Evolutionary conservation across 2,329 filamentous ascomycete species (phyloP).

Genomic region (Arachnopeziza araneosa): DNA sequence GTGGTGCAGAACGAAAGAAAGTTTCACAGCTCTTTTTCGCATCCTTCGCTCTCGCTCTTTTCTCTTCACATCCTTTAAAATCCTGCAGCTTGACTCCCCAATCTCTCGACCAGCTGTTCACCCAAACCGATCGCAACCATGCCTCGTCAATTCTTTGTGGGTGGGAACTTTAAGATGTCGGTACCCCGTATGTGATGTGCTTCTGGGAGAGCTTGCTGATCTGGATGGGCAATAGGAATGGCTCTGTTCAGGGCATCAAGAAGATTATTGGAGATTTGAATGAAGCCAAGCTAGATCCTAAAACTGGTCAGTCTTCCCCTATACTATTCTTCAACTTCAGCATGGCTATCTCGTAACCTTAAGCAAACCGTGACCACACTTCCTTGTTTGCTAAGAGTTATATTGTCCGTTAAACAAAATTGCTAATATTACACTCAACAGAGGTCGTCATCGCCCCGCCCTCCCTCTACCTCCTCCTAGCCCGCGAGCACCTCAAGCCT

Average conservation of each 20-base stretch:
- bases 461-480: conserved; percentile 80
- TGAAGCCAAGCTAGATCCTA: conserved; percentile 71
- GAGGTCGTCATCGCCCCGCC: conserved; percentile 96
- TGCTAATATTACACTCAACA: conserved; percentile 29
- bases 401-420: too few species aligned
- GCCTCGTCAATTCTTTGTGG: conserved; percentile 95
- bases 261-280: conserved; percentile 88
- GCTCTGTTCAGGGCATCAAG: conserved; percentile 82
- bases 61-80: too few species aligned
- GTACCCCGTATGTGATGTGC: conserved; percentile 5
- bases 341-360: background rate
- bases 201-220: background rate
- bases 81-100: too few species aligned
- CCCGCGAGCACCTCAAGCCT: conserved; percentile 70
- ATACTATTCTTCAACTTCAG: background rate
- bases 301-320: conserved; percentile 50
- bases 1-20: too few species aligned
- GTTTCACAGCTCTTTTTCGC: too few species aligned
- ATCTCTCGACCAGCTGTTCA: background rate
- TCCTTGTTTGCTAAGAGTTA: too few species aligned
- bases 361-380: background rate
- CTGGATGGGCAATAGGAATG: conserved; percentile 63
- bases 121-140: conserved; percentile 44
- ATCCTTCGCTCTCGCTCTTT: too few species aligned
- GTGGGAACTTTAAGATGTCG: conserved; percentile 99